Base-by-base conservation (phyloP, 2,329 filamentous ascomycete species). In the Stemphylium lycopersici region DNA sequence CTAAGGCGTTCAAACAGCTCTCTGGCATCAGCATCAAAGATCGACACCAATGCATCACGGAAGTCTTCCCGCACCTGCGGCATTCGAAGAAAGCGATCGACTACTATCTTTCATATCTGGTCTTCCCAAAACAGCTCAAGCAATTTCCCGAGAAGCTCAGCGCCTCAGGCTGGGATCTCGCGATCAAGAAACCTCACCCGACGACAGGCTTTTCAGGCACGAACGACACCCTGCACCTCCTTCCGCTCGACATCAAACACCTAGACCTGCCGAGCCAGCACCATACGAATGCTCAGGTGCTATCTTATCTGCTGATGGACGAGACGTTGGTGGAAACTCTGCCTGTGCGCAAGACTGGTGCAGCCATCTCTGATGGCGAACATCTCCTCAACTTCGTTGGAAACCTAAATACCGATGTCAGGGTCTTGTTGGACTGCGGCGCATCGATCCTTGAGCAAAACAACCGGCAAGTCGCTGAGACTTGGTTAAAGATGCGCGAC, bases 131-230 rank as follows among this genome's bases (percentile, higher is more conserved):
- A 29, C 82, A 87, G 18, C 80, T 84, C 56, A 85, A 81, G 18
- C 83, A 89, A 53, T 91, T 89, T 42, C 81, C 83, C 0, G 50
- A 79, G 7, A 90, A 90, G 55, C 71, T 91, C 0, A 85, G 84
- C 0, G 80, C 85, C 0, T 90, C 87, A 0, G 87, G 86, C 0
- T 91, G 87, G 88, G 87, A 91, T 55, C 74, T 90, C 15, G 84
- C 76, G 4, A 67, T 75, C 33, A 42, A 42, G 4, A 86, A 81
- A 49, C 5, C 15, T 0, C 73, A 84, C 16, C 77, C 80, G 0
- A 86, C 81, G 0, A 87, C 84, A 0, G 89, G 88, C 0, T 91
- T 91, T 63, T 89, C 86, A 49, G 88, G 88, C 0, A 91, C 88
- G 0, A 87, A 86, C 20, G 88, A 91, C 59, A 84, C 83, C 0